phyloP scores from a whole-genome alignment of 345 rosid species.

The Eucalyptus caleyi region DNA sequence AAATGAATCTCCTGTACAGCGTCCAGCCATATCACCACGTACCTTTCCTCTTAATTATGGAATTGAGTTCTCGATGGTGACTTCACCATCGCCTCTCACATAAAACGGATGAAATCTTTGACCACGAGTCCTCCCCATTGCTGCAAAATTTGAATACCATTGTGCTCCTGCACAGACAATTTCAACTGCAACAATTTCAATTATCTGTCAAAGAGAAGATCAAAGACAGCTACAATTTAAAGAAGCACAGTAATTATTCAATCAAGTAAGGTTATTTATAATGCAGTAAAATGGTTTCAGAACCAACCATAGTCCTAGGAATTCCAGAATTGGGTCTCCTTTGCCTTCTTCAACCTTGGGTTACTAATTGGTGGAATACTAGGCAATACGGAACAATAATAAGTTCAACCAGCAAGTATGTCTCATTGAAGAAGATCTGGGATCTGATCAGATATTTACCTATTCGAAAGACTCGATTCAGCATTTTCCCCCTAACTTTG shows the following conservation, averaged over 20 bases:
- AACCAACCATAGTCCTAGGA: not conserved
- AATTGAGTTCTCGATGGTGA: not conserved
- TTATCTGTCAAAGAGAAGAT: not conserved
- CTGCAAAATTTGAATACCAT: not conserved
- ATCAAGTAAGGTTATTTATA: too few relatives aligned
- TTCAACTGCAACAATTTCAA: not conserved
- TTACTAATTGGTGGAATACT: fast-evolving
- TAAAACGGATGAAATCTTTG: not conserved
- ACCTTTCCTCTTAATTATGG: not conserved
- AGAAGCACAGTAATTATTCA: too few relatives aligned
- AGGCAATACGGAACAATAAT: fast-evolving
- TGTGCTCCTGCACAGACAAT: not conserved
- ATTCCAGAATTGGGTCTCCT: not conserved
- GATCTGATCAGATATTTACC: not conserved
- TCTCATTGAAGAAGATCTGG: not conserved
- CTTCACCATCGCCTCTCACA: not conserved
- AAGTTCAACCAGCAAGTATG: not conserved
- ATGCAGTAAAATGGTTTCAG: too few relatives aligned
- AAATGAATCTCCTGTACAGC: not conserved
- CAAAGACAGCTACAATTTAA: fast-evolving
- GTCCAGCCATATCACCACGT: fast-evolving
- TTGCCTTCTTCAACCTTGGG: not conserved
- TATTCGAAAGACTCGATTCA: fast-evolving
- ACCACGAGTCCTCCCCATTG: not conserved
- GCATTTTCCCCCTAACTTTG: not conserved